A percentile compares a stretch with the other conserved stretches of the same genome.
Evolutionary conservation across 1,139 yeast species (phyloP).

Genomic region (Magnusiomyces starmeri): DNA sequence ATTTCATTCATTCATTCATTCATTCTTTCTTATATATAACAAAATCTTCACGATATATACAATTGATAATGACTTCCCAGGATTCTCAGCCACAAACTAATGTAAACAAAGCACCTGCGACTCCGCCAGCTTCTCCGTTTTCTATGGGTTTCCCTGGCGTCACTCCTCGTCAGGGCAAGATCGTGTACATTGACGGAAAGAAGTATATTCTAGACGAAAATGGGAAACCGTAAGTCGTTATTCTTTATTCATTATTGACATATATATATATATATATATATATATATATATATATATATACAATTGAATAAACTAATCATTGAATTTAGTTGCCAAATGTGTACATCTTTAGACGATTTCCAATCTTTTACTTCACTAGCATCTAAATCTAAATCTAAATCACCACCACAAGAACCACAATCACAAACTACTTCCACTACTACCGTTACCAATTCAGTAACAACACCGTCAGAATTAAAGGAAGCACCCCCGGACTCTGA

Average conservation of each 20-base stretch:
- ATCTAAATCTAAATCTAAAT: not conserved
- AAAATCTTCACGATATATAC: no score
- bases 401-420: not conserved
- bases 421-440: not conserved
- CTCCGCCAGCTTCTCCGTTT: no score
- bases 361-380: constrained; percentile 40
- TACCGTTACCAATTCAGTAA: not conserved
- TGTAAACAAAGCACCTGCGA: no score
- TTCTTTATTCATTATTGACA: not conserved
- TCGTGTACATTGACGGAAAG: constrained; percentile 41
- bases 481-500: constrained; percentile 73
- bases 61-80: no score
- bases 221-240: constrained; percentile 72
- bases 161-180: constrained; percentile 14
- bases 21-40: no score
- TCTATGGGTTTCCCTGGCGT: constrained; percentile 9
- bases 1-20: no score
- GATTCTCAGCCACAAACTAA: no score
- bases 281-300: not conserved
- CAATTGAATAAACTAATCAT: constrained; percentile 8
- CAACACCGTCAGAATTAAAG: not conserved
- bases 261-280: not conserved
- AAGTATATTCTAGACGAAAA: constrained; percentile 73
- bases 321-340: constrained; percentile 60
- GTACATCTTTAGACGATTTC: constrained; percentile 73